A percentile compares a stretch with the other conserved stretches of the same genome.
Conservation (phyloP, 306 rosid species). For the Arachis hypogaea region DNA sequence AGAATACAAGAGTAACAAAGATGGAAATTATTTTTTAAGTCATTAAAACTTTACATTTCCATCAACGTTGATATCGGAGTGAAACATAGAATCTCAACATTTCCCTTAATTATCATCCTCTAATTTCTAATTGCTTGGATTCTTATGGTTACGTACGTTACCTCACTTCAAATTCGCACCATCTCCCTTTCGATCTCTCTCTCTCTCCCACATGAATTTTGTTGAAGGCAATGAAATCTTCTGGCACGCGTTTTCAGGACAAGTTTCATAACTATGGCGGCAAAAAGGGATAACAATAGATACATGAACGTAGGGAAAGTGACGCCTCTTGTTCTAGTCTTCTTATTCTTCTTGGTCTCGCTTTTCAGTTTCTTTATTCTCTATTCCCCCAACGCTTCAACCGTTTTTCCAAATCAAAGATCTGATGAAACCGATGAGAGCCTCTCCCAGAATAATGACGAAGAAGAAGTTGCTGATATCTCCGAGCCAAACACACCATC, state of each 20-base stretch:
- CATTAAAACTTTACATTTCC: not conserved
- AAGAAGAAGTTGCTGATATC: not conserved
- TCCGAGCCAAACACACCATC: not conserved
- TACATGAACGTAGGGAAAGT: conserved; percentile 36
- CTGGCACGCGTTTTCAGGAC: conserved; percentile 35
- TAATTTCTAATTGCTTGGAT: conserved; percentile 10
- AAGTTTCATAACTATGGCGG: conserved; percentile 31
- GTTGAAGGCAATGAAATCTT: conserved; percentile 51
- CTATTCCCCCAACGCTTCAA: conserved; percentile 52
- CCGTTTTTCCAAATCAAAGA: conserved; percentile 37
- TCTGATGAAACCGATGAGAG: conserved; percentile 24
- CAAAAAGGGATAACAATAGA: conserved; percentile 46
- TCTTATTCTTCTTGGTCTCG: conserved; percentile 49
- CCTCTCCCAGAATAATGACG: not conserved
- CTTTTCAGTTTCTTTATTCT: conserved; percentile 54
- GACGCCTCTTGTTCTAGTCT: conserved; percentile 49
- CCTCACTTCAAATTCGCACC: too few relatives aligned
- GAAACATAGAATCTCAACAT: not conserved
- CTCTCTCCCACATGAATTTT: conserved; percentile 17
- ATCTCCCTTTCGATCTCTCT: not conserved
- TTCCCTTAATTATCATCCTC: not conserved
- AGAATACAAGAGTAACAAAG: not conserved
- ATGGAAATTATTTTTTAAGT: not conserved
- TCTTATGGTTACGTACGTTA: conserved; percentile 20
- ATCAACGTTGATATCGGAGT: not conserved